Evolutionary conservation across 306 rosid species (phyloP), one percentile per base, ranked within the genome.

Genomic region (Prunus dulcis): DNA sequence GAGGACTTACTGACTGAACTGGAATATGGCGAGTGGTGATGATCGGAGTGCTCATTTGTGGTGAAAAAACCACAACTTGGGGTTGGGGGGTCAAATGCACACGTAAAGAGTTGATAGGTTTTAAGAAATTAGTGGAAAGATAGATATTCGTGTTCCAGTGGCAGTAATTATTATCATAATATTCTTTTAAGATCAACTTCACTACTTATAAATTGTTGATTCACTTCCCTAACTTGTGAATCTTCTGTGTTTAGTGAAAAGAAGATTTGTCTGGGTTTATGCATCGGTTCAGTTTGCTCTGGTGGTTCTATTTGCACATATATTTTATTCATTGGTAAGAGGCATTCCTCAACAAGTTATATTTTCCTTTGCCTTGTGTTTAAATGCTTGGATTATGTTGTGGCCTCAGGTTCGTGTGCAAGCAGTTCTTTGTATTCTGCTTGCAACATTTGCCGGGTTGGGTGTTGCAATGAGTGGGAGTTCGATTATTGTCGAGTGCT

Each of bases 391-490:
- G 32, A 32, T 79, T 60, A 15, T 28, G 17, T 62, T 76, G 74
- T 55, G 79, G 25, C 32, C 78, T 74, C 92, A 96, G 99, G 88
- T 92, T 61, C 80, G 81, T 22, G 85, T 89, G 80, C 96, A 87
- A 80, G 90, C 97, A 75, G 86, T 92, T 84, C 77, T 92, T 75
- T 82, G 98, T 4, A 88, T 96, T 74, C 88, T 96, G 38, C 91
- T 96, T 9, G 97, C 99, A 50, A 87, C 99, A 72, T 92, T 96
- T 86, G 87, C 98, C 12, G 98, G 99, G 64, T 86, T 92, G 70
- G 97, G 98, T 43, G 83, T 91, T 15, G 89, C 91, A 71, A 88
- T 96, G 98, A 92, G 97, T 53, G 98, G 98, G 64, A 92, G 90
- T 83, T 96, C 99, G 38, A 83, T 96, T 52, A 25, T 92, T 28